These are phyloP conservation scores for Sonneratia caseolaris DNA, from an alignment of 345 rosid genomes.

Conservation along the genomic window DNA sequence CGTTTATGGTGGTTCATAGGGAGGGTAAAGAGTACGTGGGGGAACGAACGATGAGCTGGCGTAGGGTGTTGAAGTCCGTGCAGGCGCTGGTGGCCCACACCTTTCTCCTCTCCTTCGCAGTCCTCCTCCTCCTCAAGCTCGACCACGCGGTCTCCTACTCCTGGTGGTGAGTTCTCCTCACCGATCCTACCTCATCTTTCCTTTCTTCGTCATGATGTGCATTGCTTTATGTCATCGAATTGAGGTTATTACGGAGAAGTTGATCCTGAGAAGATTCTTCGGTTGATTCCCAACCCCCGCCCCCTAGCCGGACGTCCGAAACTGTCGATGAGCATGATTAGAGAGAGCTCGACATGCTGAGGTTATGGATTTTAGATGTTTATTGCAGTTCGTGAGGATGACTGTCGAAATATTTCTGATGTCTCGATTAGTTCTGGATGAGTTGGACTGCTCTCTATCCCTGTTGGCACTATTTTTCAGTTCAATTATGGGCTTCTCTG, in stretches of 20 bases:
- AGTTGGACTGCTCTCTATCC: no score
- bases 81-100: conserved; percentile 75
- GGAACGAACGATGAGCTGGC: conserved; percentile 51
- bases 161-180: conserved; percentile 59
- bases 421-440: no score
- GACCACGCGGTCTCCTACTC: conserved; percentile 42
- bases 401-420: no score
- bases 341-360: no score
- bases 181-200: not conserved
- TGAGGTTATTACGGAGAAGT: not conserved
- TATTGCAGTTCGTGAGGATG: no score
- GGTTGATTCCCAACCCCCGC: no score
- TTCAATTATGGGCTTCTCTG: no score
- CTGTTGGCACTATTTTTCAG: no score
- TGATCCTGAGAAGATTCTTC: no score
- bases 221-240: not conserved
- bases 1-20: not conserved
- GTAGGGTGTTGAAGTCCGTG: conserved; percentile 74
- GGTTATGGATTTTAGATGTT: no score
- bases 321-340: no score
- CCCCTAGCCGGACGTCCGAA: no score
- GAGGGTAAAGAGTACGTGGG: not conserved
- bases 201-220: not conserved
- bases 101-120: conserved; percentile 64
- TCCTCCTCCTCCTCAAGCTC: conserved; percentile 70